phyloP scores from a whole-genome alignment of 495 filamentous ascomycete genomes.

The Wilcoxina mikolae region DNA sequence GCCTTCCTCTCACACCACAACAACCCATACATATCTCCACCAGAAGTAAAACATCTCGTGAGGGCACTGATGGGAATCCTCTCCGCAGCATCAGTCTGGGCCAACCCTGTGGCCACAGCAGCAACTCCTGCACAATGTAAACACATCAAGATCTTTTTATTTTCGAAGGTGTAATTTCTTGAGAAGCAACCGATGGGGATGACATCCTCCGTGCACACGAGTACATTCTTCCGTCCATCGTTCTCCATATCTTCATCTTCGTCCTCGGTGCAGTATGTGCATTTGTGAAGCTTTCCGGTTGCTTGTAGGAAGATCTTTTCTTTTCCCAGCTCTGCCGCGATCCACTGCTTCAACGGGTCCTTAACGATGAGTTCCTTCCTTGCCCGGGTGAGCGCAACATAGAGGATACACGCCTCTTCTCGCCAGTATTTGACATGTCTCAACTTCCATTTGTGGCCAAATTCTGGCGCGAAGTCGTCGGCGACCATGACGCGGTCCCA shows the following conservation, averaged over 20 bases:
- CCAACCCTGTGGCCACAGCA: too few species aligned
- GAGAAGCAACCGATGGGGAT: too few species aligned
- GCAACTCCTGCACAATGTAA: too few species aligned
- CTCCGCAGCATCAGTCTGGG: too few species aligned
- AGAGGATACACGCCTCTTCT: constrained; percentile 17
- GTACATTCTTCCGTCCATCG: too few species aligned
- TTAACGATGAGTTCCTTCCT: constrained; percentile 18
- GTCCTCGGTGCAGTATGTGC: not conserved
- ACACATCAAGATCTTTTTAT: too few species aligned
- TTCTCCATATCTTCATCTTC: not conserved
- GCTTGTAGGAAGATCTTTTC: not conserved
- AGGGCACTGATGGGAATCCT: not conserved
- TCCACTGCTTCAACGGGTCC: not conserved
- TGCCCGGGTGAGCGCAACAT: constrained; percentile 21
- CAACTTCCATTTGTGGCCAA: not conserved
- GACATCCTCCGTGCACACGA: not conserved
- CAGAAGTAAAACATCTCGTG: not conserved
- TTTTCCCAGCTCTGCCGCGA: not conserved
- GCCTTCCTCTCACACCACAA: not conserved
- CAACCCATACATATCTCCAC: not conserved
- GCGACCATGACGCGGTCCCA: constrained; percentile 20
- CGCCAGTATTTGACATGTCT: constrained; percentile 1
- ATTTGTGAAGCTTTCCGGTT: not conserved
- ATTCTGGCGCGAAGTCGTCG: constrained; percentile 15
- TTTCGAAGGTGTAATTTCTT: too few species aligned